Conservation (phyloP, 441 rosid species). For the Aquilaria agallochum region DNA sequence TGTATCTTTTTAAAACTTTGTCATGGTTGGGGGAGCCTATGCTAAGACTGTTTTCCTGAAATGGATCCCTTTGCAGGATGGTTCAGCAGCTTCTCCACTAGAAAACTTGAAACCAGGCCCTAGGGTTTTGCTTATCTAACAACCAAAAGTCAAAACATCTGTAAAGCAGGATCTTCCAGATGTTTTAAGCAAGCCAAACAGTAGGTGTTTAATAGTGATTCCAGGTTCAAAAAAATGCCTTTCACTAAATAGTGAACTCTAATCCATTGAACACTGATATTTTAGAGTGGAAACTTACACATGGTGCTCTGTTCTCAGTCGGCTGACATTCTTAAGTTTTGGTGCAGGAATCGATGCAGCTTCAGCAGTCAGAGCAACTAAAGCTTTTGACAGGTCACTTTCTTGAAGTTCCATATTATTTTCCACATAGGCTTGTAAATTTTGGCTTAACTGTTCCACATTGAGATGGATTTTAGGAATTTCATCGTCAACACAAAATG, state of each 20-base stretch:
- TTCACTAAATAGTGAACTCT: conserved; percentile 1
- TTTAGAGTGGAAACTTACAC: conserved; percentile 41
- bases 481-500: conserved; percentile 52
- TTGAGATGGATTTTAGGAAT: conserved; percentile 58
- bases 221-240: no score
- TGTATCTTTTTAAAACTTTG: no score
- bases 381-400: conserved; percentile 48
- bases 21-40: no score
- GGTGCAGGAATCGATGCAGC: conserved; percentile 43
- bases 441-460: conserved; percentile 45
- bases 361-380: conserved; percentile 48
- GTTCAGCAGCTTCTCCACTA: no score
- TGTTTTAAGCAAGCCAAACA: no score
- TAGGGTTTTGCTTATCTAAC: no score
- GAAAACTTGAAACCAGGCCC: no score
- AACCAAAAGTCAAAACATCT: no score
- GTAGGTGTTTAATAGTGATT: no score
- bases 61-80: no score
- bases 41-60: no score
- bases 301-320: conserved; percentile 53
- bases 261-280: conserved; percentile 6
- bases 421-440: conserved; percentile 50
- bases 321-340: conserved; percentile 38
- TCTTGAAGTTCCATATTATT: conserved; percentile 45
- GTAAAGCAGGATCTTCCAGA: no score